These are phyloP conservation scores for Cystofilobasidium ferigula DNA, from an alignment of 768 basidiomycete genomes.

Conservation along the genomic window DNA sequence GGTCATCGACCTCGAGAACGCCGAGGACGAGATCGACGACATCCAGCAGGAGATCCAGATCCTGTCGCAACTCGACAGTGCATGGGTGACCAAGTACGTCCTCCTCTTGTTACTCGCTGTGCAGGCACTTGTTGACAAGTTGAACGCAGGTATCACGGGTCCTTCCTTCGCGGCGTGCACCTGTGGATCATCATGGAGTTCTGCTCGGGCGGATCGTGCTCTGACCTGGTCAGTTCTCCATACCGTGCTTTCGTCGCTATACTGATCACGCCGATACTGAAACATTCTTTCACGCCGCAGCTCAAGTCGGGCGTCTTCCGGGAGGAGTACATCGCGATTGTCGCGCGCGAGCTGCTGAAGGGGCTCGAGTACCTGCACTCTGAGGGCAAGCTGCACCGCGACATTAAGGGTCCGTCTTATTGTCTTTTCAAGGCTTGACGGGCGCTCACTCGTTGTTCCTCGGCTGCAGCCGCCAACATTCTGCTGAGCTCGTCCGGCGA, in stretches of 20 bases:
- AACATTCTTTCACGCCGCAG: slow-evolving; percentile 40
- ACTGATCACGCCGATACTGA: background rate
- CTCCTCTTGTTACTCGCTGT: too few relatives aligned
- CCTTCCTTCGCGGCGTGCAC: slow-evolving; percentile 85
- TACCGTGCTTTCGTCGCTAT: slow-evolving; percentile 3
- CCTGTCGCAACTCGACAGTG: slow-evolving; percentile 87
- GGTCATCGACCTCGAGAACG: slow-evolving; percentile 96
- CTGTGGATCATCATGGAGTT: slow-evolving; percentile 99
- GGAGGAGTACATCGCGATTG: slow-evolving; percentile 98
- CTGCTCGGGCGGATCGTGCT: slow-evolving; percentile 95
- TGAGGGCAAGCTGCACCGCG: slow-evolving; percentile 95
- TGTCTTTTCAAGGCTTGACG: background rate
- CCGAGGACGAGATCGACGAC: slow-evolving; percentile 99
- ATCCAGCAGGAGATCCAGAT: slow-evolving; percentile 98
- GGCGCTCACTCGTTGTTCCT: background rate
- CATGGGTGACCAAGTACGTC: slow-evolving; percentile 85
- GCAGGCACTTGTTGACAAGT: too few relatives aligned
- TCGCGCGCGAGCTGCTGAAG: slow-evolving; percentile 77
- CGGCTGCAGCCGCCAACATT: slow-evolving; percentile 77
- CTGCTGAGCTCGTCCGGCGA: slow-evolving; percentile 82
- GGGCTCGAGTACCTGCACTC: slow-evolving; percentile 92
- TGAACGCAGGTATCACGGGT: slow-evolving; percentile 75
- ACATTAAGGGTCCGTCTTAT: slow-evolving; percentile 72
- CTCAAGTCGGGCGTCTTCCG: slow-evolving; percentile 98
- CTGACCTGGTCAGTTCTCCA: slow-evolving; percentile 61